Conservation (phyloP, 805 yeast genomes). For the Wickerhamomyces chambardii region DNA sequence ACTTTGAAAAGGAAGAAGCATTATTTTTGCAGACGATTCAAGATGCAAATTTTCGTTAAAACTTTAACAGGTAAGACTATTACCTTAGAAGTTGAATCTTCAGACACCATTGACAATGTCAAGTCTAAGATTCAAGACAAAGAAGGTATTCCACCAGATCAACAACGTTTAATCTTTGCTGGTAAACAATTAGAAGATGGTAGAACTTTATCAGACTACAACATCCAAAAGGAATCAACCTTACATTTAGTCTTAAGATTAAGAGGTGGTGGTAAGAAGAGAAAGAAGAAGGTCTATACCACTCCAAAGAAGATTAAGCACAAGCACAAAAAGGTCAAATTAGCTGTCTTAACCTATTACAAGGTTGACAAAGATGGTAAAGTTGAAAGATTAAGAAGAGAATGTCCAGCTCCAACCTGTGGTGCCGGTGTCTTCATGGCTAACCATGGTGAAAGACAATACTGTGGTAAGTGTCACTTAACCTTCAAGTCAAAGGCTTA, state of each 20-base stretch:
- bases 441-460: constrained; percentile 96
- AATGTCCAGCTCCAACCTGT: constrained; percentile 87
- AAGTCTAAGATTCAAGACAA: constrained; percentile 95
- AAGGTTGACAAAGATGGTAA: constrained; percentile 98
- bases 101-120: constrained; percentile 96
- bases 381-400: constrained; percentile 98
- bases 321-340: constrained; percentile 99
- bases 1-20: constrained; percentile 22
- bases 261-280: constrained; percentile 99
- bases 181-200: constrained; percentile 98
- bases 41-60: constrained; percentile 97
- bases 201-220: constrained; percentile 94
- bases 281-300: constrained; percentile 99
- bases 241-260: constrained; percentile 93
- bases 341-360: constrained; percentile 99
- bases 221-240: constrained; percentile 97
- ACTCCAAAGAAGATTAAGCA: constrained; percentile 99
- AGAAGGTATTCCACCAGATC: constrained; percentile 98
- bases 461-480: constrained; percentile 99
- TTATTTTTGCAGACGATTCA: constrained; percentile 39
- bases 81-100: constrained; percentile 96
- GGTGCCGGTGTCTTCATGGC: constrained; percentile 99
- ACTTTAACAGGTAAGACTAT: constrained; percentile 99
- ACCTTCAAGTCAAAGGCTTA: constrained; percentile 55
- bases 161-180: constrained; percentile 94